phyloP scores from a whole-genome alignment of 306 rosid species.

The Glycine soja region DNA sequence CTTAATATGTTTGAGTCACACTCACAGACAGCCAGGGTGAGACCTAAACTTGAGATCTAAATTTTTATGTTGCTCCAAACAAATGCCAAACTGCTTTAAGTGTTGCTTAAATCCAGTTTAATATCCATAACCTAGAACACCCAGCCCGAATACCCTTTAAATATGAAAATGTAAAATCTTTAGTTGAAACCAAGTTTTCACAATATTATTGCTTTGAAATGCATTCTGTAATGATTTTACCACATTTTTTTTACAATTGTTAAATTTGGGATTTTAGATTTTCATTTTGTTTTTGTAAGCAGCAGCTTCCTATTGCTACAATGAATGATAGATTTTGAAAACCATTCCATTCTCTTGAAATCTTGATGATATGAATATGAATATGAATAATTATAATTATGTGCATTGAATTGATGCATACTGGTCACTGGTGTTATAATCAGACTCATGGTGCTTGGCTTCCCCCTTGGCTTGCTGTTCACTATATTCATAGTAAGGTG shows the following conservation, averaged over 20 bases:
- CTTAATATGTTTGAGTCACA: neutral
- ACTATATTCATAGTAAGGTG: constrained; percentile 69
- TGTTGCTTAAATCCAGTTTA: neutral
- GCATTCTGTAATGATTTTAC: neutral
- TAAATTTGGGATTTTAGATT: neutral
- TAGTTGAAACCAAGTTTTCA: neutral
- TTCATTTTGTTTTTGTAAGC: constrained; percentile 23
- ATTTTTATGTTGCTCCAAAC: neutral
- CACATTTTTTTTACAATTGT: neutral
- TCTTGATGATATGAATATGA: neutral
- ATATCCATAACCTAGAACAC: neutral
- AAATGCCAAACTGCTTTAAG: neutral
- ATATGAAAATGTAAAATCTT: neutral
- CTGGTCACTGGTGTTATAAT: constrained; percentile 43
- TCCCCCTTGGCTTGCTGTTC: constrained; percentile 91
- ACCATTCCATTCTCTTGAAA: constrained; percentile 22
- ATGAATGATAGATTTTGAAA: neutral
- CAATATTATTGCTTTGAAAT: neutral
- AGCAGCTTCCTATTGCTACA: neutral
- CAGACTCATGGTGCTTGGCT: constrained; percentile 93
- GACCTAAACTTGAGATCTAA: neutral
- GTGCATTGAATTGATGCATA: constrained; percentile 44
- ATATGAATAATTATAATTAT: neutral
- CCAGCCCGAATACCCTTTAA: neutral
- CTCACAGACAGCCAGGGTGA: neutral